Evolutionary conservation across 148 eudicot species (phyloP).

Genomic region (Hydrangea macrophylla): DNA sequence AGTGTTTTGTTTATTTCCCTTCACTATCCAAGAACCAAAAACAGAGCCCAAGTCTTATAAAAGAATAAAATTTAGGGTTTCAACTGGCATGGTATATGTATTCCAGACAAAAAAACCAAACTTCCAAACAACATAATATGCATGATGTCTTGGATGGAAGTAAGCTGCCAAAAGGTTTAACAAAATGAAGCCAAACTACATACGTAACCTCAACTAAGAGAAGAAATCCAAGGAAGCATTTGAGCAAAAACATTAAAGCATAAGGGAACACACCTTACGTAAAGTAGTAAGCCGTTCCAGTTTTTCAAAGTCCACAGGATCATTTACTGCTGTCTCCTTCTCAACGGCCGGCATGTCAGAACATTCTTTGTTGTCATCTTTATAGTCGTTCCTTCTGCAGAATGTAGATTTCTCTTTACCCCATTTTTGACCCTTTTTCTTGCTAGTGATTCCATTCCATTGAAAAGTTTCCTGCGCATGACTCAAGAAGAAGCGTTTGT

Average conservation of each 20-base stretch:
- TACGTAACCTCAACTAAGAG: background rate
- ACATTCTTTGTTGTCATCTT: constrained; percentile 24
- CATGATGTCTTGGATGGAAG: background rate
- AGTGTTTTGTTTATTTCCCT: no score
- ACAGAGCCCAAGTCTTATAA: background rate
- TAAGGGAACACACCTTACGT: constrained; percentile 53
- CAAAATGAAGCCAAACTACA: background rate
- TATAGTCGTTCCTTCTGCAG: constrained; percentile 36
- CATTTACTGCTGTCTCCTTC: constrained; percentile 22
- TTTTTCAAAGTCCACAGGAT: constrained; percentile 57
- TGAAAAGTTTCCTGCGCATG: constrained; percentile 36
- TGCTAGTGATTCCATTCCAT: constrained; percentile 62
- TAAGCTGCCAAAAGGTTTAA: background rate
- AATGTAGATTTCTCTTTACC: constrained; percentile 43
- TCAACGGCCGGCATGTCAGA: constrained; percentile 21
- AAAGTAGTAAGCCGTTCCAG: constrained; percentile 48
- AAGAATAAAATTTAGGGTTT: background rate
- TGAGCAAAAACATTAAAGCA: background rate
- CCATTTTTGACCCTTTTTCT: constrained; percentile 65
- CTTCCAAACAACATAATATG: background rate
- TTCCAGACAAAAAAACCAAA: constrained; percentile 1
- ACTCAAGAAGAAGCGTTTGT: background rate
- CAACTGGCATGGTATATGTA: background rate
- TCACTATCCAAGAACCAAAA: no score
- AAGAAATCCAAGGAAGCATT: background rate